These are phyloP conservation scores for Sisymbrium irio DNA, from an alignment of 345 rosid genomes.

Conservation along the genomic window DNA sequence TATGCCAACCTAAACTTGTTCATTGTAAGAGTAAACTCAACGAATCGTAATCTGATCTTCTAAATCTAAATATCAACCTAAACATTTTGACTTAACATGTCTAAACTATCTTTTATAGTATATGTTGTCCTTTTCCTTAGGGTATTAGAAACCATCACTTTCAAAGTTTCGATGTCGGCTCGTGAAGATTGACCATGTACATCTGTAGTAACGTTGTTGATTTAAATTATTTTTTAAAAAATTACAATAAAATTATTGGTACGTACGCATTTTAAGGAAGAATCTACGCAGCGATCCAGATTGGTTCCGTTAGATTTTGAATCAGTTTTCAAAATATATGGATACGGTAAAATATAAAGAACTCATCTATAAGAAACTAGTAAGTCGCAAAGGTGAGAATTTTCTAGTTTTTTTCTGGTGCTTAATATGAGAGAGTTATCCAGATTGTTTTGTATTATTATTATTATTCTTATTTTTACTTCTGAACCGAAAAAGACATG, in stretches of 20 bases:
- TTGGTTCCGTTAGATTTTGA: slow-evolving; percentile 17
- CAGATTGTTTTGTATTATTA: neutral
- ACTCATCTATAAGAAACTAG: neutral
- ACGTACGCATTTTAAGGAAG: slow-evolving; percentile 30
- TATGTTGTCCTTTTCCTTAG: slow-evolving; percentile 10
- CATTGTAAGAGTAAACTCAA: slow-evolving; percentile 4
- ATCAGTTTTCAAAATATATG: neutral
- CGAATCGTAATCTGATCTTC: slow-evolving; percentile 25
- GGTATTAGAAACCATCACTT: slow-evolving; percentile 28
- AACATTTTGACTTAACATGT: slow-evolving; percentile 20
- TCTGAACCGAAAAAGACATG: neutral
- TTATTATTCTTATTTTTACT: neutral
- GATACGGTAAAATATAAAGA: neutral
- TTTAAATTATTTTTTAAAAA: neutral
- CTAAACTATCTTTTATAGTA: slow-evolving; percentile 5
- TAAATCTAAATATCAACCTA: slow-evolving; percentile 22
- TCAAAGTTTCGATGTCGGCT: slow-evolving; percentile 25
- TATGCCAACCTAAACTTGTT: slow-evolving; percentile 15
- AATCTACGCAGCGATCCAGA: slow-evolving; percentile 7
- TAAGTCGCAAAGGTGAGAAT: neutral
- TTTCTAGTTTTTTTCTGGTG: neutral
- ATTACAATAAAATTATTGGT: no score
- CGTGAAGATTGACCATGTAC: slow-evolving; percentile 29
- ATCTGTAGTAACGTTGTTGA: neutral
- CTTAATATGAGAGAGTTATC: neutral